A percentile compares a stretch with the other conserved stretches of the same genome.
Evolutionary conservation across 176 grass and related monocot genomes (phyloP).

Genomic region (Triticum monococcum): DNA sequence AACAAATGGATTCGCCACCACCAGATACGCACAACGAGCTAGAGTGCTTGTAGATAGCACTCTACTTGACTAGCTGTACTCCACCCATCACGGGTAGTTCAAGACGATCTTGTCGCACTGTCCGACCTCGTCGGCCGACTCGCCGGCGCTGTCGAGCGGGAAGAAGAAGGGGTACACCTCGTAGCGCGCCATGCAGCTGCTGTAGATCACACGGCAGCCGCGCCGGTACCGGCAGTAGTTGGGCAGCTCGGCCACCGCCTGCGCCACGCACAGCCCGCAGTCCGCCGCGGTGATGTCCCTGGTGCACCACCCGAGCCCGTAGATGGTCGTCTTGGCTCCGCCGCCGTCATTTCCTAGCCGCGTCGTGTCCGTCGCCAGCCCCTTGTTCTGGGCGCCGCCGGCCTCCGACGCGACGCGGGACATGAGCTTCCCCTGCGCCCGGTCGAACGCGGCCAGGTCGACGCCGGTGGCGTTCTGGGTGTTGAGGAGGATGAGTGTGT

Average conservation of each 20-base stretch:
- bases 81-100: background rate
- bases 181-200: constrained; percentile 76
- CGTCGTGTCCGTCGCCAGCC: constrained; percentile 36
- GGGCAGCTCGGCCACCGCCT: constrained; percentile 57
- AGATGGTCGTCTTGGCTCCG: constrained; percentile 38
- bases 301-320: constrained; percentile 76
- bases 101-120: constrained; percentile 29
- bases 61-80: background rate
- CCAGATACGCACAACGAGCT: background rate
- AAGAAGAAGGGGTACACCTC: constrained; percentile 84
- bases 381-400: background rate
- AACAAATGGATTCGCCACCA: constrained; percentile 13
- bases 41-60: too few relatives aligned
- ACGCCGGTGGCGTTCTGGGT: constrained; percentile 51
- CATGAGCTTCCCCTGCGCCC: constrained; percentile 40
- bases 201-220: constrained; percentile 71
- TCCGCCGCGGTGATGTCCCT: constrained; percentile 41
- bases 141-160: constrained; percentile 22
- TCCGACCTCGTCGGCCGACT: background rate
- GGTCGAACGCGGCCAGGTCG: constrained; percentile 51
- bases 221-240: constrained; percentile 54
- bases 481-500: constrained; percentile 56
- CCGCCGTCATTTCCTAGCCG: background rate
- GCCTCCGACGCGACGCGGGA: constrained; percentile 28
- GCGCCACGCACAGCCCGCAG: constrained; percentile 67